Percentiles rank a stretch among this genome's conserved stretches.
These are phyloP conservation scores for Trichosporon sp. DNA, from an alignment of 1,284 basidiomycete genomes.

Conservation along the genomic window DNA sequence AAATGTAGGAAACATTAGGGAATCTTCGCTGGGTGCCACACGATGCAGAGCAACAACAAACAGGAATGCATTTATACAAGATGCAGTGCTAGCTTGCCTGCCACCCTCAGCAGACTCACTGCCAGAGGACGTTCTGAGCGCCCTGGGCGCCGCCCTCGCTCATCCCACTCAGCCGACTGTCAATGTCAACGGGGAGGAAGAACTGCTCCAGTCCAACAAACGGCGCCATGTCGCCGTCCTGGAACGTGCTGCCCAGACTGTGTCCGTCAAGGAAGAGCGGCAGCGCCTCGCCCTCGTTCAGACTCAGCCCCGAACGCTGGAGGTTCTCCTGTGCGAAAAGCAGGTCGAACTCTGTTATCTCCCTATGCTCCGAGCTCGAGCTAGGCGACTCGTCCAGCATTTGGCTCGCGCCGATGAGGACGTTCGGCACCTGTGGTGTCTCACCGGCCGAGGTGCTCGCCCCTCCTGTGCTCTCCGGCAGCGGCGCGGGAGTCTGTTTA, in stretches of 20 bases:
- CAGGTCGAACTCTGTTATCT: slow-evolving; percentile 46
- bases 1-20: not conserved
- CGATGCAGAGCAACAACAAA: not conserved
- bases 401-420: slow-evolving; percentile 27
- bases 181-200: slow-evolving; percentile 46
- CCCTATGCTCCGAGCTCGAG: slow-evolving; percentile 23
- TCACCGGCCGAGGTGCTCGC: not conserved
- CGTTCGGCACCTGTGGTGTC: slow-evolving; percentile 16
- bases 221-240: slow-evolving; percentile 35
- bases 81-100: not conserved
- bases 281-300: slow-evolving; percentile 42
- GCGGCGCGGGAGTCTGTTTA: slow-evolving; percentile 8
- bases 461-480: slow-evolving; percentile 24
- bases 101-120: too few species aligned
- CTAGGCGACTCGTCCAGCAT: slow-evolving; percentile 44
- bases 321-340: slow-evolving; percentile 45
- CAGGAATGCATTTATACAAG: not conserved
- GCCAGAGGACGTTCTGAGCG: not conserved
- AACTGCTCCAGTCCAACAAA: slow-evolving; percentile 47
- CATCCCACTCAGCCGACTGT: slow-evolving; percentile 33
- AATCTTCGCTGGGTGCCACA: not conserved
- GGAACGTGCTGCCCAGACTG: slow-evolving; percentile 33
- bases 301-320: slow-evolving; percentile 40
- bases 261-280: slow-evolving; percentile 48
- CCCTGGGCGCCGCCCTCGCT: too few species aligned